These are phyloP conservation scores for Quercus ilex DNA, from an alignment of 306 rosid species.

Conservation along the genomic window DNA sequence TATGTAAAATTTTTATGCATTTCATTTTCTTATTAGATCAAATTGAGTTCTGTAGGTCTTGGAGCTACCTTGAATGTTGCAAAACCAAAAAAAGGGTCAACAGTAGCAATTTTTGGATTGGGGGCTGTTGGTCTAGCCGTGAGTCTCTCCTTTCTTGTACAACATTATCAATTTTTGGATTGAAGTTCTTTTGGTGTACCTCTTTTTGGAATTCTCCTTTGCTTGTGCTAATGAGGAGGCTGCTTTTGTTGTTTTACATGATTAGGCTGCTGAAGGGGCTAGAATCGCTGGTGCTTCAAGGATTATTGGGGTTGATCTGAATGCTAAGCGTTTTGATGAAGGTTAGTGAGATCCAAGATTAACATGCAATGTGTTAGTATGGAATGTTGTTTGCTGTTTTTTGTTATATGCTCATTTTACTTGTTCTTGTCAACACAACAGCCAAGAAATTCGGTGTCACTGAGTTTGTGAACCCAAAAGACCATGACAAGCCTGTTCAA, in stretches of 20 bases:
- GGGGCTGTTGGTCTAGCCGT: constrained; percentile 97
- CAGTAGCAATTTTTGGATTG: constrained; percentile 77
- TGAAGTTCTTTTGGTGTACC: neutral
- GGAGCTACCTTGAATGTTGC: constrained; percentile 91
- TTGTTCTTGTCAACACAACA: constrained; percentile 35
- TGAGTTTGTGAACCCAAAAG: constrained; percentile 84
- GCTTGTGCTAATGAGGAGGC: neutral
- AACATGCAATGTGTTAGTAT: neutral
- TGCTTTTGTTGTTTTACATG: neutral
- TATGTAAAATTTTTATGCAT: too few species aligned
- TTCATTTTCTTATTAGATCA: neutral
- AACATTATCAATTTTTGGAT: too few species aligned
- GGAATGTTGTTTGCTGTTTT: neutral
- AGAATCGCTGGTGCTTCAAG: constrained; percentile 69
- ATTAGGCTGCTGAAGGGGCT: constrained; percentile 85
- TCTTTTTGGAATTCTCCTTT: neutral
- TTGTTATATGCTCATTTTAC: neutral
- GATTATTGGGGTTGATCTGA: constrained; percentile 80
- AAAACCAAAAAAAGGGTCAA: constrained; percentile 66
- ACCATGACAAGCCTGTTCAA: constrained; percentile 74
- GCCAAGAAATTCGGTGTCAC: constrained; percentile 82
- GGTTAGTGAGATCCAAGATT: constrained; percentile 24
- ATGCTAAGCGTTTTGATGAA: constrained; percentile 61
- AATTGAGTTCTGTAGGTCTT: constrained; percentile 40
- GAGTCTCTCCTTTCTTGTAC: constrained; percentile 21